Evolutionary conservation across 2,329 filamentous ascomycete species (phyloP).

Genomic region (Magnaporthiopsis poae): DNA sequence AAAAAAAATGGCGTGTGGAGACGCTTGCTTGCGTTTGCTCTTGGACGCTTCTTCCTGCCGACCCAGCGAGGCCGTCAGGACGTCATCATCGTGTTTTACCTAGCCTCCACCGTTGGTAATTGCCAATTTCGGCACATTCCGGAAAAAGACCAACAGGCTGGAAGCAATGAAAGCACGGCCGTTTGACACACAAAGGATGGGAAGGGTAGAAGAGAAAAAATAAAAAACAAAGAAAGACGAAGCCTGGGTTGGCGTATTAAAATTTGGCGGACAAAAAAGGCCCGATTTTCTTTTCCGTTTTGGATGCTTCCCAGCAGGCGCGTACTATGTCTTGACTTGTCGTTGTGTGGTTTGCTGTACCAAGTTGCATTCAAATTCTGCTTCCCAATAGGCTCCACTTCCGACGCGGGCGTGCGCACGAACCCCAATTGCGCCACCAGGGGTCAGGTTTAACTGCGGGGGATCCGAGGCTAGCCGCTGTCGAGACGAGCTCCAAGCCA

Average conservation of each 20-base stretch:
- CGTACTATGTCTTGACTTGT: neutral
- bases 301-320: neutral
- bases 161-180: neutral
- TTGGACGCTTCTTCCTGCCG: too few relatives aligned
- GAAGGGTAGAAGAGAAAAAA: too few relatives aligned
- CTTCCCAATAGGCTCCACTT: neutral
- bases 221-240: too few relatives aligned
- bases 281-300: too few relatives aligned
- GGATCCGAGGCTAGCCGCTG: neutral
- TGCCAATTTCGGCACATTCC: neutral
- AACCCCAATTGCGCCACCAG: too few relatives aligned
- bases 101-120: neutral
- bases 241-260: too few relatives aligned
- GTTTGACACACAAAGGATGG: neutral
- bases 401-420: neutral
- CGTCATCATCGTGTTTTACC: too few relatives aligned
- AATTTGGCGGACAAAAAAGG: too few relatives aligned
- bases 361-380: too few relatives aligned
- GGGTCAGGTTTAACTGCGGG: neutral
- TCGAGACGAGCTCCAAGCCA: neutral
- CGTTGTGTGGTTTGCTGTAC: neutral
- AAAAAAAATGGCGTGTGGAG: neutral
- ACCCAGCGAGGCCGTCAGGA: too few relatives aligned
- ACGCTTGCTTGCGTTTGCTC: neutral
- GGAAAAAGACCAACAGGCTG: neutral